Evolutionary conservation across 768 basidiomycete species (phyloP), one percentile per base, ranked within the genome.

Genomic region (Tulasnella calospora): DNA sequence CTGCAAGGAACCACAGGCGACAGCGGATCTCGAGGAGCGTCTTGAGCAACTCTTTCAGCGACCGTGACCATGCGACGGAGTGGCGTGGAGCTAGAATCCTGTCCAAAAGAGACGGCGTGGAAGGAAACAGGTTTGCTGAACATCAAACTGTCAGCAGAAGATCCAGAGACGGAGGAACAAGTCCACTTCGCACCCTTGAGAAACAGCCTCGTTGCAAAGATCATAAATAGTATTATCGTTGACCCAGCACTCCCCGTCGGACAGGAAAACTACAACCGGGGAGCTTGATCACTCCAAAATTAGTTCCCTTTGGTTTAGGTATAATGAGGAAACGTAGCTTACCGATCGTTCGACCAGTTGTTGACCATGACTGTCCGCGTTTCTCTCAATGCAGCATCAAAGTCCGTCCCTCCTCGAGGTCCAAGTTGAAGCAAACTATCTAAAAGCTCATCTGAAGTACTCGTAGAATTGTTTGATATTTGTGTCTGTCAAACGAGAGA

Each of bases 71-170:
- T 91, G 23, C 86, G 83, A 30, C 84, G 85, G 33, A 91, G 82
- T 38, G 79, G 55, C 80, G 79, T 8, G 10, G 46, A 55, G 80
- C 81, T 10, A 46, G 81, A 38, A 15, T 83, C 80, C 0, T 84
- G 83, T 9, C 89, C 90, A 61, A 91, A 91, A 0, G 87, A 86
- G n/a, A 91, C 88, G 0, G 89, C 81, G 70, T 91, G 90, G 81
- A 91, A 88, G 0, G 90, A 89, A 0, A 89, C 83, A 0, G 89
- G 83, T 83, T 88, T 88, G 17, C 90, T 91, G 46, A 15, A 6
- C 8, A 27, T 13, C 21, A 33, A n/a, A 73, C 7, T n/a, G 71
- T 73, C 27, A 73, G 38, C 40, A 44, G 27, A 61, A 30, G 30
- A 23, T 51, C 15, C 0, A 23, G 71, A 47, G 10, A 3, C 13